These are phyloP conservation scores for Psilocybe sp. DNA, from an alignment of 768 basidiomycete genomes.

Conservation along the genomic window DNA sequence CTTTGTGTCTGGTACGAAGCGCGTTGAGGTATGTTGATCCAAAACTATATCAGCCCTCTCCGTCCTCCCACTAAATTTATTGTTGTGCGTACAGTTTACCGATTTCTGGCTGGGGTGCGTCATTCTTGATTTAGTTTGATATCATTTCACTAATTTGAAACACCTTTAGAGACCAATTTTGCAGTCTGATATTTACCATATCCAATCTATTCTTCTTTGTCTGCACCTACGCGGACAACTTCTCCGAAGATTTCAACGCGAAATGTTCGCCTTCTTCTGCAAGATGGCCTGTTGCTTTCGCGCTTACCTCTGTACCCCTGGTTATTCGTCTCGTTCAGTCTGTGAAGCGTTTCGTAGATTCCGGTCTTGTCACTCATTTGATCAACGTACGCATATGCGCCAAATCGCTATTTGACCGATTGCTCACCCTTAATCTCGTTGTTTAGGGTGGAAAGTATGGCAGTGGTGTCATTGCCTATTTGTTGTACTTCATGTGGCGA, in stretches of 20 bases:
- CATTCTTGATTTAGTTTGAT: conserved; percentile 1
- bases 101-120: conserved; percentile 89
- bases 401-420: neutral
- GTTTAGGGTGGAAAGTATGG: conserved; percentile 82
- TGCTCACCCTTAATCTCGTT: neutral
- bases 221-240: conserved; percentile 66
- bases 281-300: conserved; percentile 62
- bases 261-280: conserved; percentile 42
- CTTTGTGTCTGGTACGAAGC: conserved; percentile 62
- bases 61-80: conserved; percentile 6
- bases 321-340: conserved; percentile 81
- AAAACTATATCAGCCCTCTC: neutral
- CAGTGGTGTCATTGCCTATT: conserved; percentile 58
- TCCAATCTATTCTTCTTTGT: conserved; percentile 70
- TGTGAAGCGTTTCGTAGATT: conserved; percentile 83
- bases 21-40: conserved; percentile 62
- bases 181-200: conserved; percentile 74
- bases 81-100: conserved; percentile 48
- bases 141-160: neutral
- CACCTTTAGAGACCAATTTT: conserved; percentile 67
- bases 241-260: conserved; percentile 43
- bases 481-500: conserved; percentile 80
- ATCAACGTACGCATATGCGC: conserved; percentile 62
- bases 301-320: conserved; percentile 65
- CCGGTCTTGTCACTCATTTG: conserved; percentile 69